Percentiles rank a stretch among this genome's conserved stretches.
Conservation (phyloP, 768 basidiomycete genomes). For the Crucibulum laeve region DNA sequence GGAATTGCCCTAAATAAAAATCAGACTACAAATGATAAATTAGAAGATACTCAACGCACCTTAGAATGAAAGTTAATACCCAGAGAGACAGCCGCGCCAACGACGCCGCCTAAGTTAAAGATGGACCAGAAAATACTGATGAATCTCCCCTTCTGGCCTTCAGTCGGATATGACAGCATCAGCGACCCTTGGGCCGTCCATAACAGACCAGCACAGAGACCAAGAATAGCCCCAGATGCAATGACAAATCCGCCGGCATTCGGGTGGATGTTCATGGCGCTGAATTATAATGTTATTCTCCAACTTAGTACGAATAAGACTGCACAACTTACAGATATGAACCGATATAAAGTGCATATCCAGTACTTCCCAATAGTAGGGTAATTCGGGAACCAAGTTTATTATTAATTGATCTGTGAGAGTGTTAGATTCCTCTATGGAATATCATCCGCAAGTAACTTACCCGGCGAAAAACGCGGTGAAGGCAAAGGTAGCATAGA, state of each 20-base stretch:
- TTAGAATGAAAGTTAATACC: conserved; percentile 64
- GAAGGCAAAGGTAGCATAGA: conserved; percentile 54
- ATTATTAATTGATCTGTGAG: conserved; percentile 76
- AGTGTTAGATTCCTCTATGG: no score
- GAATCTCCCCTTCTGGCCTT: conserved; percentile 70
- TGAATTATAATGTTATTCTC: conserved; percentile 18
- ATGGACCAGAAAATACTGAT: conserved; percentile 83
- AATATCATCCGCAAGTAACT: no score
- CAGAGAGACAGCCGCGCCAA: conserved; percentile 72
- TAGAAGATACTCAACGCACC: conserved; percentile 16
- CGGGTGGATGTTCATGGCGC: conserved; percentile 67
- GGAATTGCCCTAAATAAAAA: not conserved
- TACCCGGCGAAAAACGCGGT: conserved; percentile 56
- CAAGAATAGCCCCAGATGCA: conserved; percentile 66
- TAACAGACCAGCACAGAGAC: conserved; percentile 64
- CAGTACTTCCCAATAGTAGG: conserved; percentile 66
- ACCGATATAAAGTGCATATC: conserved; percentile 74
- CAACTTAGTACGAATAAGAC: not conserved
- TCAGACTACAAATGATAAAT: not conserved
- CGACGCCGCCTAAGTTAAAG: conserved; percentile 78
- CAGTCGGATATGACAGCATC: conserved; percentile 82
- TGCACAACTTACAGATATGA: conserved; percentile 56
- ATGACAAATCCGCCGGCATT: conserved; percentile 61
- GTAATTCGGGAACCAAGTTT: conserved; percentile 73
- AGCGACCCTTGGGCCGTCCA: conserved; percentile 86